These are phyloP conservation scores for Boechera retrofracta DNA, from an alignment of 345 rosid species.

Conservation along the genomic window DNA sequence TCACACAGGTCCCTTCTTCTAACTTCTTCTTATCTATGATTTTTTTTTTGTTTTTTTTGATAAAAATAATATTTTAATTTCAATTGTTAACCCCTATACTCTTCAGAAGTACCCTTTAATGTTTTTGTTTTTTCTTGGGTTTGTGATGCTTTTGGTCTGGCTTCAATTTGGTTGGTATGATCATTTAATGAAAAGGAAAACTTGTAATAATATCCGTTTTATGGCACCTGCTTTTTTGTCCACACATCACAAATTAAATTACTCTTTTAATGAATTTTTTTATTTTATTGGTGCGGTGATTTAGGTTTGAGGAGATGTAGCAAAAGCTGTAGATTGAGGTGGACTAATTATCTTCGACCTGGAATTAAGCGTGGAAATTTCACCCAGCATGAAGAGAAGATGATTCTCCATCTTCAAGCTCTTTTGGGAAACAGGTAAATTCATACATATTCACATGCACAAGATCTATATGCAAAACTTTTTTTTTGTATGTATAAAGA, in stretches of 20 bases:
- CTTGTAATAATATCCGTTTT: slow-evolving; percentile 34
- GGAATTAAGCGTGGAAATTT: slow-evolving; percentile 93
- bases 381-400: slow-evolving; percentile 87
- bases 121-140: slow-evolving; percentile 30
- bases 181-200: slow-evolving; percentile 51
- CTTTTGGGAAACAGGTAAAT: slow-evolving; percentile 89
- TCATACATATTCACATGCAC: slow-evolving; percentile 32
- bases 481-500: slow-evolving; percentile 3
- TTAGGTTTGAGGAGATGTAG: slow-evolving; percentile 94
- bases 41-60: neutral
- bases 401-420: slow-evolving; percentile 95
- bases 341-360: slow-evolving; percentile 96
- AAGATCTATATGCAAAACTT: neutral
- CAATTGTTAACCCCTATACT: slow-evolving; percentile 14
- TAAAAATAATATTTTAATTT: neutral
- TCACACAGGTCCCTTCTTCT: slow-evolving; percentile 62
- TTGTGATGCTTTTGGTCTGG: slow-evolving; percentile 38
- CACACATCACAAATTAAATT: slow-evolving; percentile 20
- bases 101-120: slow-evolving; percentile 30
- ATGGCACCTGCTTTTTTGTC: slow-evolving; percentile 30
- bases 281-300: slow-evolving; percentile 27
- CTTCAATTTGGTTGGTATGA: slow-evolving; percentile 52
- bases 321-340: slow-evolving; percentile 93
- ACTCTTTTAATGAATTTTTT: neutral
- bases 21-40: neutral